Percentiles rank a stretch among this genome's conserved stretches.
Conservation (phyloP, 2,329 filamentous ascomycete species). For the Xylariales sp. region DNA sequence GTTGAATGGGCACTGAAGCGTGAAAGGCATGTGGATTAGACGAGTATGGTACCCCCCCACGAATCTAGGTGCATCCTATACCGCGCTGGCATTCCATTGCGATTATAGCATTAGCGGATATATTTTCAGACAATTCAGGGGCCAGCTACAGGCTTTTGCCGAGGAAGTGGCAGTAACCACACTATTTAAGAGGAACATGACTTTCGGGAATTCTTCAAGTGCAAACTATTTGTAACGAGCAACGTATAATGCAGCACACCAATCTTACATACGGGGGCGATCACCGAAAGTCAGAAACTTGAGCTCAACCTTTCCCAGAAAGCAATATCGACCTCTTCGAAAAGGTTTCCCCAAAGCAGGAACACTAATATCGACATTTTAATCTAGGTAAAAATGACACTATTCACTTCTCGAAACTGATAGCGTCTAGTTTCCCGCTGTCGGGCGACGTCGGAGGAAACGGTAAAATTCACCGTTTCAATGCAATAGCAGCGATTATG, state of each 20-base stretch:
- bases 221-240: background rate
- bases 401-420: background rate
- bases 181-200: background rate
- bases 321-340: background rate
- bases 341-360: background rate
- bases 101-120: background rate
- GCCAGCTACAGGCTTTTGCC: background rate
- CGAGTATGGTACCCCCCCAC: background rate
- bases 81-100: too few species aligned
- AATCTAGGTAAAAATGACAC: background rate
- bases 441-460: background rate
- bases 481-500: background rate
- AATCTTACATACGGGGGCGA: background rate
- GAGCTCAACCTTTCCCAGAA: background rate
- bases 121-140: background rate
- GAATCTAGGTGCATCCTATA: background rate
- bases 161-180: background rate
- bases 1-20: conserved; percentile 31
- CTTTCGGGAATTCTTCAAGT: background rate
- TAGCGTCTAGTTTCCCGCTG: background rate
- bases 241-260: background rate
- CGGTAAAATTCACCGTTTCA: background rate
- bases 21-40: background rate
- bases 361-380: background rate
- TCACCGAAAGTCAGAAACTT: background rate